Percentiles rank a stretch among this genome's conserved stretches.
Conservation (phyloP, 78 protist species). For the Andalucia godoyi region DNA sequence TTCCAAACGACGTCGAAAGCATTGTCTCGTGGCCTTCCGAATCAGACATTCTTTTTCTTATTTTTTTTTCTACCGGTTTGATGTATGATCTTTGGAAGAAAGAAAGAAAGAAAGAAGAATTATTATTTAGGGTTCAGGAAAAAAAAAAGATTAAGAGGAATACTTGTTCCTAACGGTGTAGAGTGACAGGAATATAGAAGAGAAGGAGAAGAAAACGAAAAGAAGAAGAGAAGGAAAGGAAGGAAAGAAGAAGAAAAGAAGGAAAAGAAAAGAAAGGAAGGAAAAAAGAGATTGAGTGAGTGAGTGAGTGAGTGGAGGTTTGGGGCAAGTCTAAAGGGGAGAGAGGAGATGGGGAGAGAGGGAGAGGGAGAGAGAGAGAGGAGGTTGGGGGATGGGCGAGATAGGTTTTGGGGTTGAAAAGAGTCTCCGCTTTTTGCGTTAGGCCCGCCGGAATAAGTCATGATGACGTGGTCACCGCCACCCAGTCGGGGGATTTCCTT, state of each 20-base stretch:
- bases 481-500: no score
- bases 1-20: not conserved
- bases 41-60: no score
- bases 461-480: no score
- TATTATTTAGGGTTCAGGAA: not conserved
- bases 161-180: not conserved
- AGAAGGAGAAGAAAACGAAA: not conserved
- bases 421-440: no score
- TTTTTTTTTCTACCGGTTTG: no score
- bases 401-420: no score
- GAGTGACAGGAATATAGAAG: not conserved
- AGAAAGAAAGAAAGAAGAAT: not conserved
- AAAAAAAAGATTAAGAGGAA: not conserved
- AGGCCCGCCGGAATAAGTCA: no score
- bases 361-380: not conserved
- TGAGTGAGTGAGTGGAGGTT: not conserved
- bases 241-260: not conserved
- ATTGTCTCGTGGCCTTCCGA: not conserved
- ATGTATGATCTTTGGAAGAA: not conserved
- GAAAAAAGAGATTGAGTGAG: not conserved
- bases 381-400: no score
- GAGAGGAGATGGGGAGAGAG: not conserved
- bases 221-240: not conserved
- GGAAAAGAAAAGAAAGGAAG: not conserved
- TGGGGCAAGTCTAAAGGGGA: not conserved